Evolutionary conservation across 2,329 filamentous ascomycete species (phyloP).

Genomic region (Huntiella savannae): DNA sequence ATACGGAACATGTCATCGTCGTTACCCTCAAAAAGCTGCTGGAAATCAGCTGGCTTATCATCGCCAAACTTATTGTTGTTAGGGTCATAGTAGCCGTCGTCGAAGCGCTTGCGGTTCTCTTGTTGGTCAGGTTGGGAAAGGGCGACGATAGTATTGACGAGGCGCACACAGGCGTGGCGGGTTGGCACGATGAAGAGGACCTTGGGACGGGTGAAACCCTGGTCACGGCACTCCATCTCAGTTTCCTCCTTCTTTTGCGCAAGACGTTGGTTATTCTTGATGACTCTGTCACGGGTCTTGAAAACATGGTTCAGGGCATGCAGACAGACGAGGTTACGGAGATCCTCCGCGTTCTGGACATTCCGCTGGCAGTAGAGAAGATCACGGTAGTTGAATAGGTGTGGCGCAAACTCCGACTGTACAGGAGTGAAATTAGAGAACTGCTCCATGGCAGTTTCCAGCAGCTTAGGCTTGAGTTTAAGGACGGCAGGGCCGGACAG

Average conservation of each 20-base stretch:
- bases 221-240: slow-evolving; percentile 64
- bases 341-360: slow-evolving; percentile 42
- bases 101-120: slow-evolving; percentile 84
- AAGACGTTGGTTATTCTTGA: slow-evolving; percentile 78
- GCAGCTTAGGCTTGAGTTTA: slow-evolving; percentile 53
- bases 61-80: slow-evolving; percentile 39
- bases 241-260: slow-evolving; percentile 43
- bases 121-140: slow-evolving; percentile 73
- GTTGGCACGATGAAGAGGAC: slow-evolving; percentile 82
- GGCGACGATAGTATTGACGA: slow-evolving; percentile 56
- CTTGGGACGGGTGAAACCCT: slow-evolving; percentile 90
- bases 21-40: slow-evolving; percentile 78
- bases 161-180: slow-evolving; percentile 62
- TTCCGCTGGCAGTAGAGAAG: slow-evolving; percentile 57
- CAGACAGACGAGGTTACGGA: slow-evolving; percentile 57
- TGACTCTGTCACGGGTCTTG: slow-evolving; percentile 78
- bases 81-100: slow-evolving; percentile 60
- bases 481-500: slow-evolving; percentile 26
- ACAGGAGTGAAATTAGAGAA: slow-evolving; percentile 38
- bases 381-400: slow-evolving; percentile 70
- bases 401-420: slow-evolving; percentile 46
- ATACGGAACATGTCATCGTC: slow-evolving; percentile 94
- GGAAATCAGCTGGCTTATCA: slow-evolving; percentile 70
- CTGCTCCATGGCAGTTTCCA: slow-evolving; percentile 32
- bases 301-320: slow-evolving; percentile 85